Percentiles rank a stretch among this genome's conserved stretches.
Evolutionary conservation across 2,329 filamentous ascomycete species (phyloP).

Genomic region (Nigrospora osmanthi): DNA sequence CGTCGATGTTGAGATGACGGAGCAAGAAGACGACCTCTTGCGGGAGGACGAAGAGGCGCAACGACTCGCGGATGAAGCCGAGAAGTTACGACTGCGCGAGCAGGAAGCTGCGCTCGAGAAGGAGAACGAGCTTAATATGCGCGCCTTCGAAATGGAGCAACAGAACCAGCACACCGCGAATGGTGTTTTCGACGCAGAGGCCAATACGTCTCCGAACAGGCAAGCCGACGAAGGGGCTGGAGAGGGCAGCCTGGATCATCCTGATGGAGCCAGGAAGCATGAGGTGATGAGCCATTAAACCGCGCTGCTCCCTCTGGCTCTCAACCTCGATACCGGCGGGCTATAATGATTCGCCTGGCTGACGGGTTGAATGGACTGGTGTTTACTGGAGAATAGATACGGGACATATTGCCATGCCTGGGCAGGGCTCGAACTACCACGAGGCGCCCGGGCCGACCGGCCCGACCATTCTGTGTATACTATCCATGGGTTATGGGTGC

Average conservation of each 20-base stretch:
- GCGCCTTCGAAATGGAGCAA: conserved; percentile 23
- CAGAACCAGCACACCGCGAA: conserved; percentile 16
- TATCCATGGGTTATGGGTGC: no score
- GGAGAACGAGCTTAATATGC: conserved; percentile 29
- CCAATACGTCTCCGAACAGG: conserved; percentile 2
- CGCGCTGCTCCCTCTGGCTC: no score
- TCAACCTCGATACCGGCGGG: no score
- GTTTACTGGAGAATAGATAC: no score
- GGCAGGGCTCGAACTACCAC: no score
- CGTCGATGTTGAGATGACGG: conserved; percentile 26
- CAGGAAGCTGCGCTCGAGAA: conserved; percentile 26
- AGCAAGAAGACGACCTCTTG: conserved; percentile 39
- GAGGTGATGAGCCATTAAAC: conserved; percentile 19
- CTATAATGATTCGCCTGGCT: no score
- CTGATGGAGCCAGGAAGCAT: conserved; percentile 8
- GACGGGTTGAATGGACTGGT: no score
- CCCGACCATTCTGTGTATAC: no score
- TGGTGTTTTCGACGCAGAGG: conserved; percentile 4
- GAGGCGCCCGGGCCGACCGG: no score
- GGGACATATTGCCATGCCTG: no score
- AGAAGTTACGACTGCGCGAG: conserved; percentile 20
- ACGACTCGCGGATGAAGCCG: conserved; percentile 40
- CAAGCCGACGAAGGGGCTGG: conserved; percentile 2
- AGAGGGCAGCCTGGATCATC: conserved; percentile 8
- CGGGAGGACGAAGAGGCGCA: conserved; percentile 48